These are phyloP conservation scores for Microthlaspi erraticum DNA, from an alignment of 345 rosid genomes.

Conservation along the genomic window DNA sequence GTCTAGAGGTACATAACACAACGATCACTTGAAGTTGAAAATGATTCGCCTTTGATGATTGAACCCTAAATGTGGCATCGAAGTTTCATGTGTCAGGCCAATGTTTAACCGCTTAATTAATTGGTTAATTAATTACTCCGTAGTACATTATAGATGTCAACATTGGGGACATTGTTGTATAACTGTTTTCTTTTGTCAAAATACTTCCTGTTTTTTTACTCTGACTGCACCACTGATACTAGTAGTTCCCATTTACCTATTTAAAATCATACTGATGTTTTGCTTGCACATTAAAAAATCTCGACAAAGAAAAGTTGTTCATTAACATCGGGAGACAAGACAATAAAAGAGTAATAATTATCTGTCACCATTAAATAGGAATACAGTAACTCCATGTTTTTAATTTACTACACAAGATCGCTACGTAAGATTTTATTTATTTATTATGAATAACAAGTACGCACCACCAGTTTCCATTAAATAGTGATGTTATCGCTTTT, in stretches of 20 bases:
- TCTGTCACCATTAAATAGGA: slow-evolving; percentile 24
- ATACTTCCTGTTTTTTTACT: no score
- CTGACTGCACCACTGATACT: neutral
- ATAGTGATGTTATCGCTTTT: no score
- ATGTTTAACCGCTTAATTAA: neutral
- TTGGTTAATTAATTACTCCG: neutral
- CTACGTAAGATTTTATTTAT: neutral
- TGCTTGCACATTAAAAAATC: slow-evolving; percentile 11
- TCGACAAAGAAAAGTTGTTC: slow-evolving; percentile 23
- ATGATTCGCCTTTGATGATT: slow-evolving; percentile 21
- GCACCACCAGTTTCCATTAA: slow-evolving; percentile 1
- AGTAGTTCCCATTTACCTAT: neutral
- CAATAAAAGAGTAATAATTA: slow-evolving; percentile 27
- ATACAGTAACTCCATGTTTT: slow-evolving; percentile 16
- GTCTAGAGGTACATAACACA: slow-evolving; percentile 10
- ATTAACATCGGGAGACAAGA: slow-evolving; percentile 17
- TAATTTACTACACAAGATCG: neutral
- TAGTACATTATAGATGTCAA: no score
- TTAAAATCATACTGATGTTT: neutral
- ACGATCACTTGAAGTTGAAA: slow-evolving; percentile 3
- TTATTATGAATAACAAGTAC: neutral
- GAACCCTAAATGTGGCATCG: slow-evolving; percentile 17
- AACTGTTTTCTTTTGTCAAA: no score
- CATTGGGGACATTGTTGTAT: no score
- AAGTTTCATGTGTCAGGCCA: slow-evolving; percentile 35